A percentile compares a stretch with the other conserved stretches of the same genome.
Evolutionary conservation across 169 alveolate genomes (phyloP).

Genomic region (Eimeria praecox): DNA sequence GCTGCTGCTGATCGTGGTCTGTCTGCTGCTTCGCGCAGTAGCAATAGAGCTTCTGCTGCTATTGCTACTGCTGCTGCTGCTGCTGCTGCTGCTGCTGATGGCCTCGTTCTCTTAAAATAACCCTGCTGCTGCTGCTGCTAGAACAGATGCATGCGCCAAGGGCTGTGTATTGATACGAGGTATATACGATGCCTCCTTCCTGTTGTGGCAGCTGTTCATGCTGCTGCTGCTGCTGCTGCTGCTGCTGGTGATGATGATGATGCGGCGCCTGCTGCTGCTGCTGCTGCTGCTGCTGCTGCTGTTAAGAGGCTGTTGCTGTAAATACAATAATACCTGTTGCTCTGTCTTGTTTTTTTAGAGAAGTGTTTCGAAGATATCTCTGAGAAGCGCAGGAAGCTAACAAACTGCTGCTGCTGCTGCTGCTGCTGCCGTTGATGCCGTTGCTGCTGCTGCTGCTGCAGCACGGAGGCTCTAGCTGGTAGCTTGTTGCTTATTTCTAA

Average conservation of each 20-base stretch:
- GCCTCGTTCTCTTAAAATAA: not conserved
- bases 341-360: not conserved
- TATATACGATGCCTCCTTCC: too few species aligned
- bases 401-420: slow-evolving; percentile 26
- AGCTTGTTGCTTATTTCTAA: not conserved
- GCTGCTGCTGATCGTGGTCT: slow-evolving; percentile 14
- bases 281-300: slow-evolving; percentile 35
- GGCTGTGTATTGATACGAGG: too few species aligned
- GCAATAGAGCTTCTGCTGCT: not conserved
- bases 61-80: not conserved
- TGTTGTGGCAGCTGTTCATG: not conserved
- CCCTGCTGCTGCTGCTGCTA: not conserved
- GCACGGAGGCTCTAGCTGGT: not conserved
- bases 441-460: not conserved
- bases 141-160: not conserved
- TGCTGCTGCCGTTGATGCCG: not conserved
- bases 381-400: not conserved
- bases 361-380: not conserved
- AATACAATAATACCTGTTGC: not conserved
- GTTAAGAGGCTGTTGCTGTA: not conserved
- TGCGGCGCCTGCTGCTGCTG: slow-evolving; percentile 37
- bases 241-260: not conserved
- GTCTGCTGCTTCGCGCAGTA: not conserved
- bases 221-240: slow-evolving; percentile 26
- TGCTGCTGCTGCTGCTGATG: not conserved